A percentile compares a stretch with the other conserved stretches of the same genome.
These are phyloP conservation scores for Saprolegnia diclina DNA, from an alignment of 352 stramenopile species.

Conservation along the genomic window DNA sequence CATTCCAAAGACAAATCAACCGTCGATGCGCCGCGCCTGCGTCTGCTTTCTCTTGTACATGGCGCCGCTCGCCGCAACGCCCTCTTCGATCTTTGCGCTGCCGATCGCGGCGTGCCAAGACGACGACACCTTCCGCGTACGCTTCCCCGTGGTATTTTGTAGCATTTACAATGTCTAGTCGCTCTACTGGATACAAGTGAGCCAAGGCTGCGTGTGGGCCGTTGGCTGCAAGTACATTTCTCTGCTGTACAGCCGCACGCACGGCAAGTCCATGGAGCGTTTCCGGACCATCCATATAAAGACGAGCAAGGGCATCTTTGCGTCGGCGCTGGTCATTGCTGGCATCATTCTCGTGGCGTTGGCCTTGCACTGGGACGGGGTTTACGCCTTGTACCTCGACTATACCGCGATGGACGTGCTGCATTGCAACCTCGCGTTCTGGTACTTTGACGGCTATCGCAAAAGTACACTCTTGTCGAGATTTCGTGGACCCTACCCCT, in stretches of 20 bases:
- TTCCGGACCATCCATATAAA: neutral
- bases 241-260: neutral
- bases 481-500: neutral
- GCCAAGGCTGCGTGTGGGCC: neutral
- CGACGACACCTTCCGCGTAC: neutral
- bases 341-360: neutral
- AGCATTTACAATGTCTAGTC: neutral
- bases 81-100: neutral
- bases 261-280: neutral
- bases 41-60: neutral
- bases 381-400: neutral
- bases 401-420: neutral
- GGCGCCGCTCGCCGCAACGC: neutral
- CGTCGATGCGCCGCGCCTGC: neutral
- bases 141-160: neutral
- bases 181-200: neutral
- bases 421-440: neutral
- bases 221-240: neutral
- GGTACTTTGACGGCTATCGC: conserved; percentile 2
- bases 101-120: neutral
- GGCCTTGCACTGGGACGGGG: neutral
- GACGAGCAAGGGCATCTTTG: neutral
- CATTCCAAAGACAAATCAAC: neutral
- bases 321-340: neutral
- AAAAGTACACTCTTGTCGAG: neutral